These are phyloP conservation scores for Populus hybrid DNA, from an alignment of 441 rosid genomes.

Conservation along the genomic window DNA sequence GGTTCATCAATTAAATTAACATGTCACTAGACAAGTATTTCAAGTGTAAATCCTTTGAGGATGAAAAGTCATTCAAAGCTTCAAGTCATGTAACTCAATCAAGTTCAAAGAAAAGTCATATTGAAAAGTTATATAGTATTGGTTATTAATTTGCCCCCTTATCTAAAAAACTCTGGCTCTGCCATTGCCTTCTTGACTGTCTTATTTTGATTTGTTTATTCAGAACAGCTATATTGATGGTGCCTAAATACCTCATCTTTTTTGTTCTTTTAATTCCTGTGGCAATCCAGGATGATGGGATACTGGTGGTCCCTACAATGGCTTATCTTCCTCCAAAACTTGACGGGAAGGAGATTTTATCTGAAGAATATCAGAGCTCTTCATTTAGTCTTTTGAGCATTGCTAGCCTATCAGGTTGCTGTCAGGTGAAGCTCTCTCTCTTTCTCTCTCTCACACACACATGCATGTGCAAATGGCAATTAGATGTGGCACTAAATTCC, in stretches of 20 bases:
- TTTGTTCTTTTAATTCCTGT: not conserved
- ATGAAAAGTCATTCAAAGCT: no score
- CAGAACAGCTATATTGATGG: not conserved
- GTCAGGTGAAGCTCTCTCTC: conserved; percentile 56
- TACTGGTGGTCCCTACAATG: conserved; percentile 78
- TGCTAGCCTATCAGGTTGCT: conserved; percentile 94
- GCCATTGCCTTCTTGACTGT: not conserved
- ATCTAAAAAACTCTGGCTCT: no score
- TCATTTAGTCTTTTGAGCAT: conserved; percentile 69
- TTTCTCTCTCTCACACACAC: not conserved
- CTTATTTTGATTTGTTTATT: not conserved
- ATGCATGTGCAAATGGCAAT: not conserved
- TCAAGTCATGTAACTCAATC: no score
- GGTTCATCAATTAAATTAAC: no score
- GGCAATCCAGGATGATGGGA: conserved; percentile 77
- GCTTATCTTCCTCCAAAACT: conserved; percentile 80
- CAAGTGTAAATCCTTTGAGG: no score
- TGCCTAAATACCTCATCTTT: not conserved
- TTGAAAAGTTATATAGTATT: no score
- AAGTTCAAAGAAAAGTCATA: no score
- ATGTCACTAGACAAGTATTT: no score
- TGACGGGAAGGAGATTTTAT: conserved; percentile 67
- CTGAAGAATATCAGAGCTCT: conserved; percentile 64
- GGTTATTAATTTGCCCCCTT: no score
- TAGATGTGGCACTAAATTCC: not conserved